Evolutionary conservation across 2,329 filamentous ascomycete genomes (phyloP), one percentile per base, ranked within the genome.

Genomic region (Fusarium pseudonygamai): DNA sequence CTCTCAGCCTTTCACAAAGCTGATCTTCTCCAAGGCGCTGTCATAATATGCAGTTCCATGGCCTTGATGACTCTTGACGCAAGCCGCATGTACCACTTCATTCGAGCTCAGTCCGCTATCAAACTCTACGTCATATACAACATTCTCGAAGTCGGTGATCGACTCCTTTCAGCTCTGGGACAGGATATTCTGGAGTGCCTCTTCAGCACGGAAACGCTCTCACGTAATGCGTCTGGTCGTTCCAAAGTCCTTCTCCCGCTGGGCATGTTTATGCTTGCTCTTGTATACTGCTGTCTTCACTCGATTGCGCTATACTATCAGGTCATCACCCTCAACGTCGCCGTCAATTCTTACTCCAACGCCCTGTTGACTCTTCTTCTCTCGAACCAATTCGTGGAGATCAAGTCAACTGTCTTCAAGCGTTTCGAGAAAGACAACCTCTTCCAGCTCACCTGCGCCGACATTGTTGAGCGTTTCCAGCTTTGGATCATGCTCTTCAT

Each of bases 121-220:
- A 99, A 99, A 80, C 88, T 99, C 16, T 99, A 99, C 81, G 96
- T 99, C 67, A 98, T 99, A 62, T 99, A 97, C 86, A 99, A 99
- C 79, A 93, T 98, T 39, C 89, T 99, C 10, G 96, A 99, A 83
- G 93, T 97, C 5, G 93, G 93, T 60, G 96, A 99, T 82, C 92
- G 95, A 13, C 87, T 99, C 1, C 90, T 98, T 36, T 94, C 94
- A 1, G 96, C 96, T 0, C 87, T 99, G 6, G 96, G 96, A 0
- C 97, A 99, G 81, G 97, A 99, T 81, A 93, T 99, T 3, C 89
- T 98, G 10, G 96, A 99, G 81, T 98, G 96, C 77, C 88, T 99
- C 2, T 97, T 98, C 82, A 98, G 95, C 60, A 90, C 93, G 28
- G 96, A 99, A 84, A 97, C 95, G 0, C 88, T 99, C 3, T 96